phyloP scores from a whole-genome alignment of 2,329 filamentous ascomycete genomes.

The Beauveria varroae region DNA sequence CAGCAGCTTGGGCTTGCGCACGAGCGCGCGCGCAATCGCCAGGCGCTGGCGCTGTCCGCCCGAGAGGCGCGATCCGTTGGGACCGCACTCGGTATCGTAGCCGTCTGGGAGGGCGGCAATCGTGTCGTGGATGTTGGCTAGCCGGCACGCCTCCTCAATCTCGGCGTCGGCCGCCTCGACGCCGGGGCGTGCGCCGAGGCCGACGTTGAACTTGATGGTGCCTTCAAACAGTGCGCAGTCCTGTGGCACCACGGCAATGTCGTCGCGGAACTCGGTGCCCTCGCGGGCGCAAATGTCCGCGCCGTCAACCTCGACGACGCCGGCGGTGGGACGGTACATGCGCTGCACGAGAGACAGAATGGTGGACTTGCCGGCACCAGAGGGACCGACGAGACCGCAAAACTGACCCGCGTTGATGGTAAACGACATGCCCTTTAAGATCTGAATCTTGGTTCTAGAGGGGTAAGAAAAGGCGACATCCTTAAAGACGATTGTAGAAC shows the following conservation, averaged over 20 bases:
- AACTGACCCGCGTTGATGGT: conserved; percentile 53
- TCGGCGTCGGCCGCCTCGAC: conserved; percentile 50
- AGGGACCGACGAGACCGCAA: conserved; percentile 56
- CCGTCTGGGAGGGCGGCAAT: conserved; percentile 55
- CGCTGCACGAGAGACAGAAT: conserved; percentile 49
- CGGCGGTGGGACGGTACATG: conserved; percentile 37
- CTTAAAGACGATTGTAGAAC: conserved; percentile 45
- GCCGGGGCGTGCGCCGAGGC: conserved; percentile 46
- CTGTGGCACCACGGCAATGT: conserved; percentile 50
- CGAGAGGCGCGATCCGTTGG: conserved; percentile 66
- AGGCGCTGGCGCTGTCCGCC: conserved; percentile 75
- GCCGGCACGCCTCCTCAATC: conserved; percentile 57
- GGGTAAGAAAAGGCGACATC: conserved; percentile 61
- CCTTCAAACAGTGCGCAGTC: conserved; percentile 52
- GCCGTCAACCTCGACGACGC: conserved; percentile 37
- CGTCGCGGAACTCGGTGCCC: conserved; percentile 39
- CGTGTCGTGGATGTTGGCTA: conserved; percentile 64
- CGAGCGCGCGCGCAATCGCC: conserved; percentile 68
- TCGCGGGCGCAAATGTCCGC: conserved; percentile 36
- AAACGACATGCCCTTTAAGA: conserved; percentile 50
- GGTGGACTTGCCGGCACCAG: conserved; percentile 61
- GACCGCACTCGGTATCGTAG: conserved; percentile 60
- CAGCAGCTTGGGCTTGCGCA: conserved; percentile 63
- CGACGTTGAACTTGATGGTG: conserved; percentile 48
- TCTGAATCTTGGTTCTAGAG: conserved; percentile 47